Evolutionary conservation across 805 yeast genomes (phyloP), one percentile per base, ranked within the genome.

Genomic region (Yarrowia sp.): DNA sequence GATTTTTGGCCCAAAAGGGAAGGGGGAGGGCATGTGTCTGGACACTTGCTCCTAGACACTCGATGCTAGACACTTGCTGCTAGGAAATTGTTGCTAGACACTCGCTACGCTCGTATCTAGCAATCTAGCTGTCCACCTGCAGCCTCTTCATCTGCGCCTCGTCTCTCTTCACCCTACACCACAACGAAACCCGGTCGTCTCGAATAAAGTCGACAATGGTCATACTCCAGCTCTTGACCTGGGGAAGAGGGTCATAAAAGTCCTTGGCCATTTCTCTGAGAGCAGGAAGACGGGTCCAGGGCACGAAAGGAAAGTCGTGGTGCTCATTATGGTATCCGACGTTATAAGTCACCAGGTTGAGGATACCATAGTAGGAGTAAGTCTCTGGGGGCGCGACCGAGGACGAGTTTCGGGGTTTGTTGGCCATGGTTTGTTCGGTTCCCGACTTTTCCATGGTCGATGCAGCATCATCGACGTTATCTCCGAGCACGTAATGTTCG

Each of bases 301-400:
- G 93, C 70, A 92, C 82, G 73, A 86, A 92, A 1, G 98, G 98
- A 80, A 92, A 92, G 77, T 92, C 98, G 73, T 92, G 98, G 75
- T 92, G 98, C 75, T 92, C 98, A 71, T 89, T 91, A 75, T 92
- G 98, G 73, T 90, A 85, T 1, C 98, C 98, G 9, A 91, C 97
- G 71, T 92, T 92, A 93, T 96, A 92, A 1, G 95, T 90, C 68
- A 92, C 77, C 41, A 81, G 66, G 72, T 92, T 92, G 69, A 92
- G 80, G 26, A 84, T 76, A 0, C 98, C 98, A 71, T 92, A 92
- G 76, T 92, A 92, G 8, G 96, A 88, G 72, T 86, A 92, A 0
- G 98, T 92, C 73, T 92, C 98, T 22, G 82, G 83, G 40, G 90
- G 87, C 68, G 85, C 79, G 14, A 61, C 38, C 6, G 63, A 58